Conservation (phyloP, 371 early-diverging fungal species). For the Haplosporangium sp. region DNA sequence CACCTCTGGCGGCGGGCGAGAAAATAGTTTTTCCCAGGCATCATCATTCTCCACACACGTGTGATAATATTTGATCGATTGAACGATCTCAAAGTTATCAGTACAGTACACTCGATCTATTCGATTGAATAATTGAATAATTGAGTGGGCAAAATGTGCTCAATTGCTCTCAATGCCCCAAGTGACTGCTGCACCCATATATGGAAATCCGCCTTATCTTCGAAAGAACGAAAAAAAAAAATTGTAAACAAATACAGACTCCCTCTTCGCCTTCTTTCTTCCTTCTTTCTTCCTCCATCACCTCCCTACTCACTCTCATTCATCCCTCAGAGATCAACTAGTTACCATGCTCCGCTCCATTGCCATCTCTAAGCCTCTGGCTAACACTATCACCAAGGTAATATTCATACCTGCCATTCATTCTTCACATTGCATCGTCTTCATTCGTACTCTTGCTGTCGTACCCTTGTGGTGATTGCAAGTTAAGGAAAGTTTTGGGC, state of each 20-base stretch:
- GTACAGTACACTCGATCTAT: neutral
- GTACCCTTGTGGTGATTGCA: too few relatives aligned
- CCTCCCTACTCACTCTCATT: constrained; percentile 12
- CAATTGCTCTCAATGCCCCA: too few relatives aligned
- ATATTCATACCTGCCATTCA: neutral
- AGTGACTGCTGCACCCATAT: constrained; percentile 2
- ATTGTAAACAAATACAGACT: neutral
- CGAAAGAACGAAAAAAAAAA: too few relatives aligned
- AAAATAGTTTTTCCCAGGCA: constrained; percentile 7
- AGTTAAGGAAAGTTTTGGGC: too few relatives aligned
- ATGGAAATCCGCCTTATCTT: neutral
- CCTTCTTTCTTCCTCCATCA: constrained; percentile 12
- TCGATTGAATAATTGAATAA: neutral
- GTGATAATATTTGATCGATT: too few relatives aligned
- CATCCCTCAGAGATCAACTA: constrained; percentile 7
- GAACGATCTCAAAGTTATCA: too few relatives aligned
- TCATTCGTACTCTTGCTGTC: too few relatives aligned
- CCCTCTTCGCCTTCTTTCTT: constrained; percentile 8
- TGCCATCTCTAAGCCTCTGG: constrained; percentile 39
- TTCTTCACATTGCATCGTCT: neutral
- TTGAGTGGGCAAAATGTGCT: too few relatives aligned
- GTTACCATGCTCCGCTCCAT: constrained; percentile 42
- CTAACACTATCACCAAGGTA: constrained; percentile 34
- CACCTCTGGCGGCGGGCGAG: too few relatives aligned
- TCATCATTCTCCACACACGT: too few relatives aligned